These are phyloP conservation scores for Ampelomyces quisqualis DNA, from an alignment of 2,329 filamentous ascomycete genomes.

Conservation along the genomic window DNA sequence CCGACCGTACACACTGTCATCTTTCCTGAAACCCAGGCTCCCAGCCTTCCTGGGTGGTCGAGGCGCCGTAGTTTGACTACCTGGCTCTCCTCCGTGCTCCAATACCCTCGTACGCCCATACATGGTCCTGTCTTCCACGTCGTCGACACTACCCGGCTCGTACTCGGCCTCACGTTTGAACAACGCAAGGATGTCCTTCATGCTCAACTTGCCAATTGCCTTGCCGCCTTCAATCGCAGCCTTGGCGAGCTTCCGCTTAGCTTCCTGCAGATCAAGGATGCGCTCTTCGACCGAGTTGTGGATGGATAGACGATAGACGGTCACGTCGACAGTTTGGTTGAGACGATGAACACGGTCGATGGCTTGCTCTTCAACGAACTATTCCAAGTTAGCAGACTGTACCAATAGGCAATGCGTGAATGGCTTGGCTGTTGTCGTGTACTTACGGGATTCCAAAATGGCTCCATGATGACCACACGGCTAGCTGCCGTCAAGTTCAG, in stretches of 20 bases:
- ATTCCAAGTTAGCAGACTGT: conserved; percentile 12
- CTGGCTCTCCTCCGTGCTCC: conserved; percentile 14
- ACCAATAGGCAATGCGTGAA: conserved; percentile 3
- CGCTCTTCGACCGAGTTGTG: conserved; percentile 85
- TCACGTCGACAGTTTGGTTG: conserved; percentile 91
- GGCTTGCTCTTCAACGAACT: conserved; percentile 97
- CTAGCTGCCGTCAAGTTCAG: conserved; percentile 93
- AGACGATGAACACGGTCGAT: conserved; percentile 98
- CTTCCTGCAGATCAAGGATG: conserved; percentile 91
- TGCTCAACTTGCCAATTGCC: conserved; percentile 78
- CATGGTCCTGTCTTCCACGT: conserved; percentile 34
- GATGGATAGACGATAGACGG: conserved; percentile 92
- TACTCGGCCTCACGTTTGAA: conserved; percentile 71
- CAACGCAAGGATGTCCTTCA: conserved; percentile 90
- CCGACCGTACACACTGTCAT: conserved; percentile 48
- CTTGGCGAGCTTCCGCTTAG: conserved; percentile 88
- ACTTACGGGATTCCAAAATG: conserved; percentile 93
- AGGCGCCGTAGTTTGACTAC: conserved; percentile 17
- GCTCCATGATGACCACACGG: conserved; percentile 90
- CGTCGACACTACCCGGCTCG: conserved; percentile 48
- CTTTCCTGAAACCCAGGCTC: conserved; percentile 33
- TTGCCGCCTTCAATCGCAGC: conserved; percentile 84
- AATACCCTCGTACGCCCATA: conserved; percentile 38
- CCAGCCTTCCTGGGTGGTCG: conserved; percentile 33
- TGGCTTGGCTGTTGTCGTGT: neutral